Base-by-base conservation (phyloP, 2,329 filamentous ascomycete genomes). In the Clonostachys rosea region DNA sequence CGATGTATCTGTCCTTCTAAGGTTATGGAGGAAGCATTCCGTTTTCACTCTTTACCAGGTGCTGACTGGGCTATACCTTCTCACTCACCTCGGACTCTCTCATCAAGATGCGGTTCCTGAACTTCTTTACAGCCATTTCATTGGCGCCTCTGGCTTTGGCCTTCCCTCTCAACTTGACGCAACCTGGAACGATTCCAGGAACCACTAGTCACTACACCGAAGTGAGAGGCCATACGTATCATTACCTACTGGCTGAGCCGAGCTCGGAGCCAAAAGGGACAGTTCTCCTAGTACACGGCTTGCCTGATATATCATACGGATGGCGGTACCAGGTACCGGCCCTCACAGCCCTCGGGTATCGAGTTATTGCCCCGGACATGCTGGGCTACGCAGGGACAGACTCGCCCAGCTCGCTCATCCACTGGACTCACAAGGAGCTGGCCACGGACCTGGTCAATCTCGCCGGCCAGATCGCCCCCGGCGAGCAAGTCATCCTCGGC, bases 301-400 rank as follows among this genome's bases (percentile, higher is more conserved):
- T 83, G 69, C 89, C 89, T 2, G 89, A 94, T 64, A 66, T 91
- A 7, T 79, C 81, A 7, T 79, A 88, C 59, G 88, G 84, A 59
- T 95, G 90, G 90, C 82, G 89, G 47, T 85, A 89, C 65, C 89
- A 95, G 64, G 86, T 95, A 50, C 89, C 89, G 1, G 63, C 79
- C 52, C 75, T 95, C 14, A 62, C 84, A 9, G 74, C 81, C 11
- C 71, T 87, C 47, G 83, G 83, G n/a, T 76, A 91, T 49, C 78
- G 84, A 48, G 87, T 94, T 42, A 80, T 95, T 24, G 87, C 80
- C 9, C 85, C 88, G 1, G 89, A 95, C 66, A 83, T 89, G 72
- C 79, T 94, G 58, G 90, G 90, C 47, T 96, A 91, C 62, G 87
- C 87, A 30, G 75, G 78, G 49, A 91, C 87, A 24, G 83, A 69